These are phyloP conservation scores for Epithele typhae DNA, from an alignment of 768 basidiomycete genomes.

Conservation along the genomic window DNA sequence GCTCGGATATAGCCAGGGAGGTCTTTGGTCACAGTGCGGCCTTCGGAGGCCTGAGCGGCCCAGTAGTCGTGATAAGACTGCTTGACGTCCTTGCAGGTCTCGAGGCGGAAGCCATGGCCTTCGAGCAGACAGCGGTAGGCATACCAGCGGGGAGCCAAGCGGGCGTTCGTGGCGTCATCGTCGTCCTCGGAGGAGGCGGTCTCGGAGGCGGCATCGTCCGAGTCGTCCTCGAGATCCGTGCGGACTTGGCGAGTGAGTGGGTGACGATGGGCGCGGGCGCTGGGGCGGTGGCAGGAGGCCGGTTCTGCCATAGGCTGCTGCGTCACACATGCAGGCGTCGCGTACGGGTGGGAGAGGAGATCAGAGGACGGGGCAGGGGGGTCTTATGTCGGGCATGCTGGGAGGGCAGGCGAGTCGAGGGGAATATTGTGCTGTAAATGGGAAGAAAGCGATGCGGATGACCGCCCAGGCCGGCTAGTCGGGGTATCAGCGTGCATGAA, in stretches of 20 bases:
- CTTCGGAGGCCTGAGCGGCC: conserved; percentile 20
- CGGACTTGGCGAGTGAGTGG: conserved; percentile 1
- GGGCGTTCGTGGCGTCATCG: conserved; percentile 43
- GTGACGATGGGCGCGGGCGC: conserved; percentile 3
- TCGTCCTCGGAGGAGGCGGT: conserved; percentile 49
- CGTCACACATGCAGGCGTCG: no score
- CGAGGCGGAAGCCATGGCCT: conserved; percentile 54
- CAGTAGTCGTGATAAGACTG: conserved; percentile 43
- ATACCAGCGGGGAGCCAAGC: conserved; percentile 60
- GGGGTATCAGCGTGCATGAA: no score
- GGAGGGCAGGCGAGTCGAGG: no score
- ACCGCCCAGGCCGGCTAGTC: no score
- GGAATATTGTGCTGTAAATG: no score
- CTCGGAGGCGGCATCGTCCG: conserved; percentile 28
- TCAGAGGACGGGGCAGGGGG: no score
- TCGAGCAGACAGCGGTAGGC: conserved; percentile 45
- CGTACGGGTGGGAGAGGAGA: no score
- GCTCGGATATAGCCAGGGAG: conserved; percentile 32
- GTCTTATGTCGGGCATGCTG: no score
- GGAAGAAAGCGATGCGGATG: no score
- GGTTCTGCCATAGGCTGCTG: background rate
- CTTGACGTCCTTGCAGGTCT: conserved; percentile 66
- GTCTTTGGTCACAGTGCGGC: conserved; percentile 15
- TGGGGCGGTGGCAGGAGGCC: no score
- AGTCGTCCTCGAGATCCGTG: conserved; percentile 13